Base-by-base conservation (phyloP, 2,329 filamentous ascomycete genomes). In the Aspergillus tamarii region DNA sequence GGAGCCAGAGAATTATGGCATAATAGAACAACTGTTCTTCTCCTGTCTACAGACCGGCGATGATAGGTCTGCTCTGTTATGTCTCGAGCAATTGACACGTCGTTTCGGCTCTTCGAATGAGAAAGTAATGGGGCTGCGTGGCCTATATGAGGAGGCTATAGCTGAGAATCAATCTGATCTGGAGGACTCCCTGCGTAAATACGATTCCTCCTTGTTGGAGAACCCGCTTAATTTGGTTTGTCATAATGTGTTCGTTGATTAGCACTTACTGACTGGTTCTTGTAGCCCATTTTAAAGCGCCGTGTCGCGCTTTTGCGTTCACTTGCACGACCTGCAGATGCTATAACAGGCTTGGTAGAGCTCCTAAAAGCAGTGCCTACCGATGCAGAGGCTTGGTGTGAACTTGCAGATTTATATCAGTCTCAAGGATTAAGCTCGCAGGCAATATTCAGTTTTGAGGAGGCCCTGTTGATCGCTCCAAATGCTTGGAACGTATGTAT, bases 351-450 rank as follows among this genome's bases (percentile, higher is more conserved):
- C 32, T 80, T 98, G 63, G 88, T 89, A 66, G 85, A 89, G 62
- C 84, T 98, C 32, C 82, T 99, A 54, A 91, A 96, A 74, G 89
- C 90, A 65, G 91, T 89, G 60, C 94, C 95, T 2, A 97, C 92
- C 1, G 95, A 99, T 80, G 89, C 90, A 7, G 95, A 99, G 81
- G 89, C 91, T 11, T 99, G 95, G 95, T 88, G 92, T 59, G 95
- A 99, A 81, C 84, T 98, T 69, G 88, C 92, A 59, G 93, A 97
- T 75, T 81, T 97, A 65, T 98, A 99, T 78, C 84, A 93, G 34
- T 84, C 85, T 23, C 91, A 94, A 74, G 92, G 91, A 0, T 80
- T 94, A 71, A 93, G 91, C 73, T 81, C 89, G 16, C 94, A 98
- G 77, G 91, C 93, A 45, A 88, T 97, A 57, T 97, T 91, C 77